Base-by-base conservation (phyloP, 495 filamentous ascomycete species). In the Penicillium steckii region DNA sequence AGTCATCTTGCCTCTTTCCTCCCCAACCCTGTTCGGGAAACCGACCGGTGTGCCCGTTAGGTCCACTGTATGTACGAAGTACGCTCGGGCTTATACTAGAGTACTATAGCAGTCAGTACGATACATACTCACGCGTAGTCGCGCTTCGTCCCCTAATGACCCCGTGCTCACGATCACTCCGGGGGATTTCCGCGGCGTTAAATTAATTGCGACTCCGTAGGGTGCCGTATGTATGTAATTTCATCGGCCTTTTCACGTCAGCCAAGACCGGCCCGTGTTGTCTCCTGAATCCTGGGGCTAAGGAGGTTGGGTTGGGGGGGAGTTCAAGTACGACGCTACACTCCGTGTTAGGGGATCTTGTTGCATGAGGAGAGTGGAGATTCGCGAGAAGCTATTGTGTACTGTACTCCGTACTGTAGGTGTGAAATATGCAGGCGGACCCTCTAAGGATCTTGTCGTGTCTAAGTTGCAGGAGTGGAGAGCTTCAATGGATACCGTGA, bases 181-280 rank as follows among this genome's bases (percentile, higher is more conserved):
- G 70, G 68, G 70, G 70, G 66, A 71, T 68, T 67, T 61, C 68
- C 67, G 59, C 62, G 50, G 61, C n/a, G n/a, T n/a, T n/a, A n/a
- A n/a, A n/a, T n/a, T n/a, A n/a, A n/a, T n/a, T n/a, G n/a, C n/a
- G n/a, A n/a, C n/a, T n/a, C n/a, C n/a, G n/a, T n/a, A n/a, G n/a
- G n/a, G n/a, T n/a, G n/a, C n/a, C n/a, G n/a, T n/a, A n/a, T n/a
- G n/a, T n/a, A n/a, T 32, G 10, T 32, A 9, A 2, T 32, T 13
- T 32, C 10, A 32, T 32, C 29, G n/a, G n/a, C 29, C 9, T 32
- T 12, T 32, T 9, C n/a, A 37, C 33, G 33, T 37, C 33, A 37
- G 33, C 33, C 33, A 37, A 37, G 33, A 17, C 33, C 33, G 33
- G 33, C n/a, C 33, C 33, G 13, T n/a, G 32, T 13, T 35, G 9